phyloP scores from a whole-genome alignment of 306 rosid genomes.

The Trifolium subterraneum region DNA sequence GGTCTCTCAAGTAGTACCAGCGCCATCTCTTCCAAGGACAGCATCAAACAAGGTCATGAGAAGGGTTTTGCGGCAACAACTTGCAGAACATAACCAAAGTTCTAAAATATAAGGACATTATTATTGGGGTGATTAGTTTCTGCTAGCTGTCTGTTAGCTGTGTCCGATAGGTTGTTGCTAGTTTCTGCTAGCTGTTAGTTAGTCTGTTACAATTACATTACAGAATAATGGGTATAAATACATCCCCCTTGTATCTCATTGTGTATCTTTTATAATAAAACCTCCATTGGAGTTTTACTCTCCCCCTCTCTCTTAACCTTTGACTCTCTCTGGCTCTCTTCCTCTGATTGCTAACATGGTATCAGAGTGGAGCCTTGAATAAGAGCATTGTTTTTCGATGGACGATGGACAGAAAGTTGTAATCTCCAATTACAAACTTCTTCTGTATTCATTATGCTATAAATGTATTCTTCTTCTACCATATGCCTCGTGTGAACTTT shows the following conservation, averaged over 20 bases:
- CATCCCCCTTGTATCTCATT: neutral
- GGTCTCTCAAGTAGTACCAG: slow-evolving; percentile 74
- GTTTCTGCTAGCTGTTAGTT: neutral
- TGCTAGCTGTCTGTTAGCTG: neutral
- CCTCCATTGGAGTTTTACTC: neutral
- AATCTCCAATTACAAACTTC: neutral
- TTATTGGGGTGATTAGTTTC: neutral
- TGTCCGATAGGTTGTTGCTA: neutral
- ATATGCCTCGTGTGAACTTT: neutral
- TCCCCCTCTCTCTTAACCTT: neutral
- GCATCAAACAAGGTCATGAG: slow-evolving; percentile 96
- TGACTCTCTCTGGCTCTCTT: neutral
- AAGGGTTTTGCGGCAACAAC: slow-evolving; percentile 80
- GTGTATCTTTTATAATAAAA: neutral
- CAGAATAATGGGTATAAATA: slow-evolving; percentile 10
- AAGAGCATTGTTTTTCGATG: neutral
- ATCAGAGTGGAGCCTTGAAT: neutral
- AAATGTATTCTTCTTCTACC: neutral
- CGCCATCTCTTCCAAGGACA: slow-evolving; percentile 84
- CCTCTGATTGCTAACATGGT: neutral
- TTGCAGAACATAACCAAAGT: slow-evolving; percentile 50
- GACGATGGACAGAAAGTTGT: neutral
- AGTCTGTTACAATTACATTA: neutral
- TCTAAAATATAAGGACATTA: slow-evolving; percentile 58
- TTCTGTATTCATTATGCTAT: neutral